Base-by-base conservation (phyloP, 345 rosid genomes). In the Lumnitzera racemosa region DNA sequence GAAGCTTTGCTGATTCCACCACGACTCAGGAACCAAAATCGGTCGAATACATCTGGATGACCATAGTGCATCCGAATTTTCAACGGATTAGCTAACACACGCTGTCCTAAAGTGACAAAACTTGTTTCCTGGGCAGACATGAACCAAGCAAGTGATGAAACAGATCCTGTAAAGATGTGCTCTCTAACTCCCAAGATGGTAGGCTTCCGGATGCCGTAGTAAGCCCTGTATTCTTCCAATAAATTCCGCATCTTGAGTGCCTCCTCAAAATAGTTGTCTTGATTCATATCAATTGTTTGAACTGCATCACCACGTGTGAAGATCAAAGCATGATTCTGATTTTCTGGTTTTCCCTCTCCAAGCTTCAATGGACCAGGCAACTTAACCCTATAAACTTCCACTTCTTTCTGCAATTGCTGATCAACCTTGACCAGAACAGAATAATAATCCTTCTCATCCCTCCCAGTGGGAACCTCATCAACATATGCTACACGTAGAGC, bases 261-360 rank as follows among this genome's bases (percentile, higher is more conserved):
- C 86, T 92, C 98, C 73, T 92, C 98, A 60, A 92, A 92, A 78
- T 92, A 89, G 74, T 83, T 85, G 76, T 92, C 98, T 80, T 92
- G 98, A 79, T 92, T 92, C 98, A 92, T 92, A 67, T 92, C 97
- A 57, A 92, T 92, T n/a, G 98, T 92, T 69, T 92, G 98, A 58
- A 92, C 78, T 36, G 98, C 98, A 80, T 89, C 98, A 43, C 98
- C 98, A 16, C 97, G 85, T 36, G 98, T 92, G 76, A 92, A 92
- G 68, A 92, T 92, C 49, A 90, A 54, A 54, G 98, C 97, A 72
- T 92, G 98, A 70, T 92, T 92, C 78, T 92, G 98, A 78, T 92
- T 92, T 76, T 92, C 98, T 16, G 98, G 98, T 67, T 92, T 92
- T 17, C 98, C 98, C 78, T 92, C 98, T 25, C 99, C 99, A 62